Percentiles rank a stretch among this genome's conserved stretches.
These are phyloP conservation scores for Diaporthe longicolla DNA, from an alignment of 2,329 filamentous ascomycete species.

Conservation along the genomic window DNA sequence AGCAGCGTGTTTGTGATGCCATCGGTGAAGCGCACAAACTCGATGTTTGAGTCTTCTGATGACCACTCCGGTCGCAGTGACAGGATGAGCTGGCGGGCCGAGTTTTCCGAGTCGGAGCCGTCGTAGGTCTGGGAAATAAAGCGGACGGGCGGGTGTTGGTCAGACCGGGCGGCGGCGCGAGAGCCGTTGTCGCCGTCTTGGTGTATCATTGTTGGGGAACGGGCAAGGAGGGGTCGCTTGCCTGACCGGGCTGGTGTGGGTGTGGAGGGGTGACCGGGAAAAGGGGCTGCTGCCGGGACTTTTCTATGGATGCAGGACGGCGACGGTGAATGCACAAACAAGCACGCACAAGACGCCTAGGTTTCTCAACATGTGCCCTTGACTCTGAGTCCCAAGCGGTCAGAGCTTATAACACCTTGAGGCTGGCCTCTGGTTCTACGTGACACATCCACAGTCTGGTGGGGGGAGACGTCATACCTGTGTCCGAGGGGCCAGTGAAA, in stretches of 20 bases:
- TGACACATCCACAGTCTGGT: slow-evolving; percentile 29
- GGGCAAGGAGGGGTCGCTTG: slow-evolving; percentile 35
- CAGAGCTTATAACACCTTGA: slow-evolving; percentile 23
- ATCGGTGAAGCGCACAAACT: slow-evolving; percentile 94
- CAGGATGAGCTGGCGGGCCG: slow-evolving; percentile 84
- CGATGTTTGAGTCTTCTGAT: slow-evolving; percentile 71
- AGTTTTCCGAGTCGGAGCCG: slow-evolving; percentile 79
- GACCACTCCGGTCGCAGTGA: slow-evolving; percentile 89
- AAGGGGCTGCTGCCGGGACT: slow-evolving; percentile 16
- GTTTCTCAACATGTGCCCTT: background rate
- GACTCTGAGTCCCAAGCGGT: slow-evolving; percentile 15
- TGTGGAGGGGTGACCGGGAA: slow-evolving; percentile 21
- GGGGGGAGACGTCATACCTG: slow-evolving; percentile 31
- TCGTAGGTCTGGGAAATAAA: slow-evolving; percentile 85
- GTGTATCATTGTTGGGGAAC: slow-evolving; percentile 31
- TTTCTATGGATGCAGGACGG: slow-evolving; percentile 2
- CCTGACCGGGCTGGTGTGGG: slow-evolving; percentile 28
- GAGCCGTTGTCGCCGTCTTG: slow-evolving; percentile 44
- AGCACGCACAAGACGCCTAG: slow-evolving; percentile 23
- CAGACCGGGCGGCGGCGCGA: slow-evolving; percentile 56
- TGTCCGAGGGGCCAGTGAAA: slow-evolving; percentile 24
- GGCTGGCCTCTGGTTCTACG: slow-evolving; percentile 14
- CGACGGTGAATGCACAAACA: background rate
- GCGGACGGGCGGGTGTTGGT: slow-evolving; percentile 58
- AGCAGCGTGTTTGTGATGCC: slow-evolving; percentile 97